Base-by-base conservation (phyloP, 1,139 yeast species). In the Diutina ranongensis region DNA sequence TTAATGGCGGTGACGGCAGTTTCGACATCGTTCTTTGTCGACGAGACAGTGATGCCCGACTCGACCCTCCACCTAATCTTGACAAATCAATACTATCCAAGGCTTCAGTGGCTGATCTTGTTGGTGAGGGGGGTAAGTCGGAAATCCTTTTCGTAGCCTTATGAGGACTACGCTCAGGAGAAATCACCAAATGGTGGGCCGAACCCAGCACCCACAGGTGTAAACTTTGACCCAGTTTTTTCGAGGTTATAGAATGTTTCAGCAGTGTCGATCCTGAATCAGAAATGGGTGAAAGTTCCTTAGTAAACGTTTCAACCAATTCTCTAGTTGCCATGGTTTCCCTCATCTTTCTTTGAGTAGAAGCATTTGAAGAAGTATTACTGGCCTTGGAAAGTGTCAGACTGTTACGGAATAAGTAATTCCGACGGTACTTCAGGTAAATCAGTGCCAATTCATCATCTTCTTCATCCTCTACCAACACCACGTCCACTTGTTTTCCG, bases 391-490 rank as follows among this genome's bases (percentile, higher is more conserved):
- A 25, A 15, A 25, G 13, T 1, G 42, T 38, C 32, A 22, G 31
- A 2, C 31, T 21, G 32, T 38, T n/a, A 8, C 42, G 42, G 32
- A 38, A 38, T 32, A 38, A 38, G 21, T 38, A 38, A 19, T 38
- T 38, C 18, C 42, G 31, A 3, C 42, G 31, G 13, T 38, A 38
- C 20, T 38, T 38, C 31, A 25, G 32, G 16, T 38, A 38, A 12
- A 38, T 25, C 31, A 22, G 31, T 10, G 28, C 28, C 20, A 38
- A 38, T 15, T 38, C 42, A 15, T 38, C 42, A 27, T 25, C 32
- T n/a, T 38, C 33, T 19, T 38, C 42, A 19, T 38, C 42, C 9
- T 38, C 42, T 12, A 38, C 42, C 10, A 38, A 25, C 12, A 38
- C 42, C 7, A 38, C 32, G 2, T 38, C 42, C 20, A 25, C 32